Conservation (phyloP, 2,329 filamentous ascomycete species). For the Verticillium klebahnii region DNA sequence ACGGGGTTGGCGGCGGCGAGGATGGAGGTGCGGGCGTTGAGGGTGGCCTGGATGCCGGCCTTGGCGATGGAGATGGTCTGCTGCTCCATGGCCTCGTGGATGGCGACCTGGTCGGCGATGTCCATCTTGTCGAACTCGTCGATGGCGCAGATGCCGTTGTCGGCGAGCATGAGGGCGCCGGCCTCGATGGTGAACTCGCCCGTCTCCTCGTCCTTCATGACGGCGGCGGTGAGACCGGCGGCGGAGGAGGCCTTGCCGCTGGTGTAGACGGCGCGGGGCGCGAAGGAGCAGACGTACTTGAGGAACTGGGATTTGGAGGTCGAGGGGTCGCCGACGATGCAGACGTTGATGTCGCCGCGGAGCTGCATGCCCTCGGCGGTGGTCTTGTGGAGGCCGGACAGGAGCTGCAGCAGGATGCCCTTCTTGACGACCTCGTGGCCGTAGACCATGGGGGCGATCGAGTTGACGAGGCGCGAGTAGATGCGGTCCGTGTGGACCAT, state of each 20-base stretch:
- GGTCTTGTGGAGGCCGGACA: slow-evolving; percentile 90
- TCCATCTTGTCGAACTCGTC: slow-evolving; percentile 99
- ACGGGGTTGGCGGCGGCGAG: slow-evolving; percentile 95
- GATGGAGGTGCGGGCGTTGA: slow-evolving; percentile 93
- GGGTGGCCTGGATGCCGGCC: slow-evolving; percentile 93
- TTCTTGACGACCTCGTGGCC: slow-evolving; percentile 98
- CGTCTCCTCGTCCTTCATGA: slow-evolving; percentile 97
- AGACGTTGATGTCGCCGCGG: slow-evolving; percentile 97
- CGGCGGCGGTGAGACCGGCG: slow-evolving; percentile 92
- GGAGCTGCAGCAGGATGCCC: slow-evolving; percentile 85
- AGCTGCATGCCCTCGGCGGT: slow-evolving; percentile 94
- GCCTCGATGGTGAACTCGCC: slow-evolving; percentile 99
- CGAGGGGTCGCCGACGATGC: slow-evolving; percentile 93
- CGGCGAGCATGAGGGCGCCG: slow-evolving; percentile 92
- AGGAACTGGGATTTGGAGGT: slow-evolving; percentile 98
- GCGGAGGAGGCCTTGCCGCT: slow-evolving; percentile 97
- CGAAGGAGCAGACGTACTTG: slow-evolving; percentile 95
- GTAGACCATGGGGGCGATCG: slow-evolving; percentile 93
- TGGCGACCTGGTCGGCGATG: slow-evolving; percentile 91
- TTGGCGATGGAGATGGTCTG: slow-evolving; percentile 99
- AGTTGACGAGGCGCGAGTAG: slow-evolving; percentile 87
- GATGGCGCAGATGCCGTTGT: slow-evolving; percentile 96
- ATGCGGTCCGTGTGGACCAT: slow-evolving; percentile 97
- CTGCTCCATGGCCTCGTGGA: slow-evolving; percentile 99
- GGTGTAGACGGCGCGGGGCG: slow-evolving; percentile 95